Base-by-base conservation (phyloP, 1,284 basidiomycete genomes). In the Heterobasidion parviporum region DNA sequence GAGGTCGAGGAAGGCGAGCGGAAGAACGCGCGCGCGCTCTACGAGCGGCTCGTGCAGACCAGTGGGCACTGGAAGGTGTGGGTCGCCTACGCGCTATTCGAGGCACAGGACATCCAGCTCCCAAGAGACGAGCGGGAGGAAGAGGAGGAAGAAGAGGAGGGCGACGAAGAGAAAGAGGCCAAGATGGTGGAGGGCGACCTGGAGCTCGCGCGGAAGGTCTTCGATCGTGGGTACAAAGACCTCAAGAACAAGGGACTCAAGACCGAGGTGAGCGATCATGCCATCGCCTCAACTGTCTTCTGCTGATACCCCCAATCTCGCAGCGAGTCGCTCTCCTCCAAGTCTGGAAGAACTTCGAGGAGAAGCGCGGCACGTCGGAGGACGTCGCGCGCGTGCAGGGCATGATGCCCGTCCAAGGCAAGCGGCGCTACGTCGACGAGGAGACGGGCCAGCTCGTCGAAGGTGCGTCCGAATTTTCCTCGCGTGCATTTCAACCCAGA, bases 1-100 rank as follows among this genome's bases (percentile, higher is more conserved):
- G 94, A 96, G 71, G 89, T 93, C 62, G 93, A 95, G 61, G 94
- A 97, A 70, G 90, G 94, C 61, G 94, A 98, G 65, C 84, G 94
- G 56, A 91, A 91, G 60, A 81, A 83, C 38, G 89, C 92, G 1
- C 79, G 95, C 34, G 77, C 79, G n/a, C 70, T 99, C 54, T 99
- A 97, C 70, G 94, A 98, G 73, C 82, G 94, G 32, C 80, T 99
- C 16, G 77, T 98, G 53, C 76, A 82, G 49, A 78, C 91, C 55
- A 97, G 94, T 59, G 92, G 92, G 0, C 96, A 99, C 69, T 92
- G 95, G 71, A 99, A 99, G 73, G 87, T 91, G 10, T 92, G 89
- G 89, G 85, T 91, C 54, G 81, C 87, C 54, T 92, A 83, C 70
- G 89, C 89, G 1, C 71, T 83, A 56, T 92, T 92, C 56, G 87